Evolutionary conservation across 192 early-diverging fungal species (phyloP).

Genomic region (Entomortierella parvispora): DNA sequence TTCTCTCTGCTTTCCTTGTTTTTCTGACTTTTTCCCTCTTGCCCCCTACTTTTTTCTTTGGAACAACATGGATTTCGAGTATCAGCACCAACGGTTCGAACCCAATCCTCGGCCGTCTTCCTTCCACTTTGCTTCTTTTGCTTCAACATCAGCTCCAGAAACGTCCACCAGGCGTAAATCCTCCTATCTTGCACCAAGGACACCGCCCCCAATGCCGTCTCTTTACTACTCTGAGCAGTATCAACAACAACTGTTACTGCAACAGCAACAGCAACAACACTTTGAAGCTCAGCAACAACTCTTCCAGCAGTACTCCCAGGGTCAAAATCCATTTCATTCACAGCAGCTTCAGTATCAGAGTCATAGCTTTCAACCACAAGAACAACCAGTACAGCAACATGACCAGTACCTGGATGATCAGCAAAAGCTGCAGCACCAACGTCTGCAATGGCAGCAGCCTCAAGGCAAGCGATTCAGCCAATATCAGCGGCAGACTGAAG

Average conservation of each 20-base stretch:
- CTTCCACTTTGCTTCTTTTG: slow-evolving; percentile 3
- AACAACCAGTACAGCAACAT: slow-evolving; percentile 3
- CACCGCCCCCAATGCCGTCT: slow-evolving; percentile 14
- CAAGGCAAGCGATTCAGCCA: slow-evolving; percentile 6
- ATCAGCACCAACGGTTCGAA: slow-evolving; percentile 17
- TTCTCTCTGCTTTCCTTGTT: background rate
- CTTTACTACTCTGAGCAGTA: background rate
- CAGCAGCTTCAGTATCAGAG: background rate
- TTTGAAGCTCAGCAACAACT: background rate
- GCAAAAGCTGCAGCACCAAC: slow-evolving; percentile 20
- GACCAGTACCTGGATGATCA: slow-evolving; percentile 9
- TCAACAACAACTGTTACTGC: background rate
- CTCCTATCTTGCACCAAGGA: slow-evolving; percentile 13
- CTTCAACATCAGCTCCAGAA: slow-evolving; percentile 14
- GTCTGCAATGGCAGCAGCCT: background rate
- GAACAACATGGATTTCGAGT: slow-evolving; percentile 26
- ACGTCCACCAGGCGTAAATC: slow-evolving; percentile 17
- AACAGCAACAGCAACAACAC: slow-evolving; percentile 9
- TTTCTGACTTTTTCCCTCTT: too few species aligned
- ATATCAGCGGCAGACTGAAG: slow-evolving; percentile 9
- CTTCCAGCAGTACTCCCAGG: background rate
- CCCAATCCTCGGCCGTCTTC: background rate
- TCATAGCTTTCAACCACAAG: background rate
- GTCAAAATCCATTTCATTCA: background rate
- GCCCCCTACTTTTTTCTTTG: too few species aligned